phyloP scores from a whole-genome alignment of 495 filamentous ascomycete species.

The Neurospora sp. region DNA sequence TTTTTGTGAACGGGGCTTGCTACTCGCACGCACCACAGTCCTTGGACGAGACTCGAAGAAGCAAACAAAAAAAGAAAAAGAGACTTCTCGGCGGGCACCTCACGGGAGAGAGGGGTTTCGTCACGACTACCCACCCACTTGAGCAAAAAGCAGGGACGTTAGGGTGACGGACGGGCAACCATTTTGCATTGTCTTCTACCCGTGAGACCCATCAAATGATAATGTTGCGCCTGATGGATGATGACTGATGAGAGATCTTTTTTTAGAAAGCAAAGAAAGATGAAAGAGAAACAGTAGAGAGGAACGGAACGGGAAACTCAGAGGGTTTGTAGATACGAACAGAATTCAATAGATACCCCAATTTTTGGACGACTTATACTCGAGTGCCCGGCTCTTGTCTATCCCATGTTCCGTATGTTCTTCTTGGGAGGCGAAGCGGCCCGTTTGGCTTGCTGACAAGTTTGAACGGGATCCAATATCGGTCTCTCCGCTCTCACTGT shows the following conservation, averaged over 20 bases:
- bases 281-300: neutral
- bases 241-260: conserved; percentile 16
- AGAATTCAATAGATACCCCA: conserved; percentile 28
- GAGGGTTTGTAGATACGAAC: conserved; percentile 17
- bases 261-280: neutral
- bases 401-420: neutral
- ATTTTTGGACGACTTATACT: conserved; percentile 22
- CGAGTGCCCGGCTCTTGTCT: neutral
- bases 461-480: neutral
- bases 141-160: neutral
- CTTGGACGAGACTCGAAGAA: neutral
- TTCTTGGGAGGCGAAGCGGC: neutral
- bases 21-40: neutral
- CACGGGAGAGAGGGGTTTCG: neutral
- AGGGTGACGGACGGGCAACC: neutral
- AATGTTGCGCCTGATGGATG: conserved; percentile 2
- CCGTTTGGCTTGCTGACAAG: neutral
- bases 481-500: neutral
- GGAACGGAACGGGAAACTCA: neutral
- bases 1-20: neutral
- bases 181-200: neutral
- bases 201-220: neutral
- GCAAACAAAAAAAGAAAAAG: neutral
- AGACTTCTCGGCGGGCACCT: neutral
- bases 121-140: neutral